phyloP scores from a whole-genome alignment of 306 rosid genomes.

The Cucurbita argyrosperma region DNA sequence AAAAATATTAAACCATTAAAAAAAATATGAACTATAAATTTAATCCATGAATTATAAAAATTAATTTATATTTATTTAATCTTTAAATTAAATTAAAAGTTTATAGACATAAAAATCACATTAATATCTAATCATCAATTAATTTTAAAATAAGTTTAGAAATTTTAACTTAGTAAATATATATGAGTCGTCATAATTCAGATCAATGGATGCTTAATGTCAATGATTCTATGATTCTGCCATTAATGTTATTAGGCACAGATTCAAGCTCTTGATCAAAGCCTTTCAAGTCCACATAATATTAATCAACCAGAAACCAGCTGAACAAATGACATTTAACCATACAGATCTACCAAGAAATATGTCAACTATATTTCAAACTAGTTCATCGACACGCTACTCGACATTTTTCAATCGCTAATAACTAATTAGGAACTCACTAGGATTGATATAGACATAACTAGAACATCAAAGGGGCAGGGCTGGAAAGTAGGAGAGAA shows the following conservation, averaged over 20 bases:
- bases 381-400: background rate
- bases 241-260: background rate
- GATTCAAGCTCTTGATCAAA: background rate
- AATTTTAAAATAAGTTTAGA: too few relatives aligned
- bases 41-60: too few relatives aligned
- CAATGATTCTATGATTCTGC: background rate
- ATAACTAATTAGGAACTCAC: background rate
- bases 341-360: background rate
- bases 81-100: too few relatives aligned
- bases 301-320: background rate
- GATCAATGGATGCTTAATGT: background rate
- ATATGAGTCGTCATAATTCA: background rate
- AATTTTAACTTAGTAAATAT: too few relatives aligned
- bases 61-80: too few relatives aligned
- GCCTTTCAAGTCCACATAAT: background rate
- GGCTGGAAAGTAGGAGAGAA: background rate
- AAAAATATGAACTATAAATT: too few relatives aligned
- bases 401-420: background rate
- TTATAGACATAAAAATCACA: background rate
- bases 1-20: too few relatives aligned
- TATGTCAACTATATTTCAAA: background rate
- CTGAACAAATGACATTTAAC: background rate
- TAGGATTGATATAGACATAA: background rate
- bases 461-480: background rate
- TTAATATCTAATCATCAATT: too few relatives aligned